phyloP scores from a whole-genome alignment of 2,329 filamentous ascomycete species.

The Cercospora sp. region DNA sequence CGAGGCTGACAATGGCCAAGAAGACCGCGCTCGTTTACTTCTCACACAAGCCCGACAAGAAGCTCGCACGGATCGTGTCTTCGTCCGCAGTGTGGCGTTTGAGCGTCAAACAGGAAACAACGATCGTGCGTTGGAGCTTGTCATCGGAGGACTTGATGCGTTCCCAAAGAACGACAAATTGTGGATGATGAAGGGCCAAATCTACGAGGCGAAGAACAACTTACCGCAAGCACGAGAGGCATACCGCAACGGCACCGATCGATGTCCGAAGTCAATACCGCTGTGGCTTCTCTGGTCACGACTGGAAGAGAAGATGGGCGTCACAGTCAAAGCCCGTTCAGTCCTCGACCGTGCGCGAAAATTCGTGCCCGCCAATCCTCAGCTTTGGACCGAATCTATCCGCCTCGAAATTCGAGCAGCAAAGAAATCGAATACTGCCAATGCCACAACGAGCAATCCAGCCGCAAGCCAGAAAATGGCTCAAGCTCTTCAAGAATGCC shows the following conservation, averaged over 20 bases:
- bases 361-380: conserved; percentile 78
- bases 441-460: conserved; percentile 34
- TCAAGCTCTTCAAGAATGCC: conserved; percentile 85
- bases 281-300: conserved; percentile 88
- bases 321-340: conserved; percentile 86
- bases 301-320: conserved; percentile 80
- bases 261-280: conserved; percentile 77
- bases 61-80: conserved; percentile 92
- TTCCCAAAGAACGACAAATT: conserved; percentile 86
- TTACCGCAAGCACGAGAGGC: conserved; percentile 84
- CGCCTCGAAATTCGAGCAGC: conserved; percentile 85
- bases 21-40: conserved; percentile 77
- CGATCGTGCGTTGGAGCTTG: conserved; percentile 81
- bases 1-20: conserved; percentile 84
- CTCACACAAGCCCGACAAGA: conserved; percentile 80
- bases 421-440: conserved; percentile 55
- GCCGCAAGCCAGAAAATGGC: conserved; percentile 94
- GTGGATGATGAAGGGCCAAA: conserved; percentile 99
- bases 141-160: conserved; percentile 78
- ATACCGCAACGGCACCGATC: conserved; percentile 83
- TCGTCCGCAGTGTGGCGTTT: conserved; percentile 93
- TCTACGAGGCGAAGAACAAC: conserved; percentile 83
- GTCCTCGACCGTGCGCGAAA: conserved; percentile 89
- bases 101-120: conserved; percentile 80
- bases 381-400: conserved; percentile 91